Base-by-base conservation (phyloP, 2,329 filamentous ascomycete species). In the Zasmidium cellare region DNA sequence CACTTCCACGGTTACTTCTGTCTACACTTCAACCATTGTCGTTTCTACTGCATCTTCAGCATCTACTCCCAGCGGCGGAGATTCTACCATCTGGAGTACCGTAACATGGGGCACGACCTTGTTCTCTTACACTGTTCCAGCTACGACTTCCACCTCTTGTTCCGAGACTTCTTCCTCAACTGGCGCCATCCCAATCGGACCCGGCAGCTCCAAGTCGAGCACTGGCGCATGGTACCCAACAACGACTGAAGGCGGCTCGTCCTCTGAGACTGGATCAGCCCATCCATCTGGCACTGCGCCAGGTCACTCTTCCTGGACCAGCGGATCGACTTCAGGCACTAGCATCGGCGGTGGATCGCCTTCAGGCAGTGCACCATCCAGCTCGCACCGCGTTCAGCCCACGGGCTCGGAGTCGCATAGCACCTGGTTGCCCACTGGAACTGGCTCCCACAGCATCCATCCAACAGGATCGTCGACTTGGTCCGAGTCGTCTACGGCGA, bases 1-100 rank as follows among this genome's bases (percentile, higher is more conserved):
- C 9, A 57, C 55, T 18, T 57, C 55, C 20, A 57, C 47, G 2
- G 38, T 57, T 23, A 51, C 50, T 25, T 51, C 55, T 12, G 24
- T 48, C 20, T 57, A 48, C 25, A 48, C n/a, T 16, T 52, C 55
- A 9, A 57, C 55, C 24, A 18, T 57, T 18, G 24, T 23, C 44
- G 44, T 25, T 28, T 28, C 44, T 24, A 46, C n/a, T n/a, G n/a
- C n/a, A n/a, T n/a, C n/a, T n/a, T n/a, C n/a, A n/a, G n/a, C n/a
- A n/a, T n/a, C n/a, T n/a, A 28, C 25, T 28, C 25, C 51, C 18
- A 45, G 18, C 12, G 45, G 41, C 19, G 51, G 44, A 9, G 44
- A 23, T 16, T 25, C 19, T 48, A 49, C 52, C 24, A 31, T 22
- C 18, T 55, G 52, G 52, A 48, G 24, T 16, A 55, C 52, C 20